phyloP scores from a whole-genome alignment of 116 monocot species.

The Zostera marina region DNA sequence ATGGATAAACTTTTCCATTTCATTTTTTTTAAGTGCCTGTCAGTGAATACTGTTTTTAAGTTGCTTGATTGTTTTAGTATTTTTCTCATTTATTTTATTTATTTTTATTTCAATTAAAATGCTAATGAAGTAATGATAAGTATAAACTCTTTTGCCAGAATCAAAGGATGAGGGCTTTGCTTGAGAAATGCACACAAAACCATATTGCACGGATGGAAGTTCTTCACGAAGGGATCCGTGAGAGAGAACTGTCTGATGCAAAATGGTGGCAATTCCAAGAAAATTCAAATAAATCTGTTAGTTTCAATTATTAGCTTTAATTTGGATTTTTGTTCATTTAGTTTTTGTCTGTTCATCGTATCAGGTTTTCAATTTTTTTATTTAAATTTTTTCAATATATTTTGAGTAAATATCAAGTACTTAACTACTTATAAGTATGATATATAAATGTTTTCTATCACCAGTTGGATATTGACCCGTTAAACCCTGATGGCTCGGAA shows the following conservation, averaged over 20 bases:
- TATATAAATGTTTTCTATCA: slow-evolving; percentile 3
- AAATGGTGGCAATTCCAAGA: slow-evolving; percentile 86
- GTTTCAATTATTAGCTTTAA: slow-evolving; percentile 4
- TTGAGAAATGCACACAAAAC: slow-evolving; percentile 81
- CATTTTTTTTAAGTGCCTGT: no score
- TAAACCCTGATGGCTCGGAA: slow-evolving; percentile 20
- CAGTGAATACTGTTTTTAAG: background rate
- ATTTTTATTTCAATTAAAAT: background rate
- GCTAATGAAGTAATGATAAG: background rate
- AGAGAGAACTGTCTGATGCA: slow-evolving; percentile 62
- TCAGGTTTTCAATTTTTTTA: no score
- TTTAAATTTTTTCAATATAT: no score
- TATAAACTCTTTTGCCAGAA: slow-evolving; percentile 35
- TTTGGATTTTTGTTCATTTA: no score
- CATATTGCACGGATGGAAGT: slow-evolving; percentile 67
- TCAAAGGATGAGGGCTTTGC: slow-evolving; percentile 62
- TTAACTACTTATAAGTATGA: no score
- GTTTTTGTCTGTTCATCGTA: no score
- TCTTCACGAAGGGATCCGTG: slow-evolving; percentile 57
- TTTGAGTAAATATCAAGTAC: no score
- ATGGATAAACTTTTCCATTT: background rate
- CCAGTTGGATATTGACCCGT: slow-evolving; percentile 39
- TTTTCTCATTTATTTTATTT: background rate
- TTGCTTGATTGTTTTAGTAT: background rate
- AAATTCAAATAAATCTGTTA: slow-evolving; percentile 64